Percentiles rank a stretch among this genome's conserved stretches.
These are phyloP conservation scores for Colletotrichum shisoi DNA, from an alignment of 2,329 filamentous ascomycete genomes.

Conservation along the genomic window DNA sequence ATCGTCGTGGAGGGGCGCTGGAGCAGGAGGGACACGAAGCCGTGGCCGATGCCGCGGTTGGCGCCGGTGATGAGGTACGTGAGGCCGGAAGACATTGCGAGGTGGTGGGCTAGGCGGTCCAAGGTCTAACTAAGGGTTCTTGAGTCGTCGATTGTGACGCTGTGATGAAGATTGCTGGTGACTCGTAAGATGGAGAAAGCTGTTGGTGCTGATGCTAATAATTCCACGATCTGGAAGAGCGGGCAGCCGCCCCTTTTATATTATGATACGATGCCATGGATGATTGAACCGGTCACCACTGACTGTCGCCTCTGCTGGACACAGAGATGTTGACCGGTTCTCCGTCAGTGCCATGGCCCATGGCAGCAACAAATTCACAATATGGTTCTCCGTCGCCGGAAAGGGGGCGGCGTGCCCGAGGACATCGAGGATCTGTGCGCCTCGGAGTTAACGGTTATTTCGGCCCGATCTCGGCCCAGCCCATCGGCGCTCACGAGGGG, in stretches of 20 bases:
- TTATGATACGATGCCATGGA: neutral
- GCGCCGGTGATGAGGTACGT: slow-evolving; percentile 50
- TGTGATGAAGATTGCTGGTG: neutral
- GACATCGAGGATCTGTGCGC: no score
- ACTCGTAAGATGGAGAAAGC: no score
- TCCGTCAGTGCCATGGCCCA: neutral
- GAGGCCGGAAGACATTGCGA: slow-evolving; percentile 46
- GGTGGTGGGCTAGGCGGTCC: no score
- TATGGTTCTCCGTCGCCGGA: neutral
- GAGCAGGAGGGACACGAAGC: slow-evolving; percentile 24
- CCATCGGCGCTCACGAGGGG: no score
- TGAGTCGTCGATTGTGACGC: neutral
- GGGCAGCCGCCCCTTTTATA: neutral
- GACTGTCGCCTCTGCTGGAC: neutral
- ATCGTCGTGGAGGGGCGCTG: slow-evolving; percentile 45
- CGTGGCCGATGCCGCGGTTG: slow-evolving; percentile 34
- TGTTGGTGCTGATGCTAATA: neutral
- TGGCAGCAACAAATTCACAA: neutral
- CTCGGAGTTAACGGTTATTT: no score
- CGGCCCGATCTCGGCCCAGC: no score
- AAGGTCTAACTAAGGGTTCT: neutral
- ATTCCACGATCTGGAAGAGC: neutral
- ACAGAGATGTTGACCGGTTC: no score
- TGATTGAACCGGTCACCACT: fast-evolving
- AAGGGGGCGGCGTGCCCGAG: neutral